phyloP scores from a whole-genome alignment of 306 rosid species.

The Boehmeria nivea region DNA sequence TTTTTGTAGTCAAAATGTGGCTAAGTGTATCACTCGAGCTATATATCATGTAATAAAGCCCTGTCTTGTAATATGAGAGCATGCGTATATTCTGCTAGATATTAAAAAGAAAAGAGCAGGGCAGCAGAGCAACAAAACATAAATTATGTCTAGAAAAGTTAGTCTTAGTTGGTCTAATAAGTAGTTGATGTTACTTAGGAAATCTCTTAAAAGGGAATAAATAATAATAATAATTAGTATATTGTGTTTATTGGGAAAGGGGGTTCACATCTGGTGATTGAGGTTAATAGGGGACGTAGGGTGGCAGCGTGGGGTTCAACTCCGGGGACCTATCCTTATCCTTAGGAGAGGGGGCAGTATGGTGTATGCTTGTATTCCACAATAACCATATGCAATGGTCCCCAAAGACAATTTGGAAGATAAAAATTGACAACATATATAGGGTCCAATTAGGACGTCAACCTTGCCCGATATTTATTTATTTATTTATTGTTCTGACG shows the following conservation, averaged over 20 bases:
- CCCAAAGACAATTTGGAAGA: constrained; percentile 25
- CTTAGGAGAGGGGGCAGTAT: constrained; percentile 11
- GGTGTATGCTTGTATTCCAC: constrained; percentile 20
- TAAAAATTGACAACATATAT: constrained; percentile 29
- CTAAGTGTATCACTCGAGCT: not conserved
- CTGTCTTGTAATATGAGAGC: constrained; percentile 17
- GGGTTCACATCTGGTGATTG: constrained; percentile 18
- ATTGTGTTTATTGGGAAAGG: not conserved
- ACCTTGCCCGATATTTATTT: constrained; percentile 3
- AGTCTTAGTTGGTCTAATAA: not conserved
- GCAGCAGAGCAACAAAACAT: not conserved
- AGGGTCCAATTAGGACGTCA: constrained; percentile 25
- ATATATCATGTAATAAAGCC: not conserved
- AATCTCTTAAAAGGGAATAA: not conserved
- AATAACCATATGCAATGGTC: constrained; percentile 41
- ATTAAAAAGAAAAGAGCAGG: not conserved
- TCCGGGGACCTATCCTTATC: constrained; percentile 29
- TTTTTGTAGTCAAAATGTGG: not conserved
- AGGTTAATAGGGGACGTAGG: constrained; percentile 12
- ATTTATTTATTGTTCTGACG: not conserved
- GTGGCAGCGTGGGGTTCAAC: constrained; percentile 39
- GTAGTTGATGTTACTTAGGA: not conserved
- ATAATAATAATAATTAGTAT: too few species aligned
- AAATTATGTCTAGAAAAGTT: not conserved
- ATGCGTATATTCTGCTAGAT: not conserved